Evolutionary conservation across 129 eudicot genomes (phyloP), one percentile per base, ranked within the genome.

Genomic region (Glebionis coronaria): DNA sequence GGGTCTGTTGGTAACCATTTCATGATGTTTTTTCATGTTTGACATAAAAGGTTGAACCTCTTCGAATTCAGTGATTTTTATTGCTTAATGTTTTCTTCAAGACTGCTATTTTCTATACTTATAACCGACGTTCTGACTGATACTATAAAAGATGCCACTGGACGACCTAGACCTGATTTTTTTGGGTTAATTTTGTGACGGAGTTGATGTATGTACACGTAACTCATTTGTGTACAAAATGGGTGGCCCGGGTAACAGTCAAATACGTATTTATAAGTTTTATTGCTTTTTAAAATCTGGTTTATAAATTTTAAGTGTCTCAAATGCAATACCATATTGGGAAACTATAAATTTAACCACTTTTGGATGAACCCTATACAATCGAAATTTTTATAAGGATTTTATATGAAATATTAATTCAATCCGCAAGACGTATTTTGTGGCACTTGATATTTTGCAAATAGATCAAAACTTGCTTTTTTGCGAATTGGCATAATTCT

Each of bases 141-240:
- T 79, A 76, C 94, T 9, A 81, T 90, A 60, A 90, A 90, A 72
- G 85, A 90, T 73, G 97, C 86, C 47, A 85, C 84, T 63, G 97
- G 97, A 54, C 83, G 97, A 50, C 97, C 97, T 64, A 74, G 97
- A 25, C 97, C 97, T 29, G 82, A 90, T 74, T 90, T 90, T 90
- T 90, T 66, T 90, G 95, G 95, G 95, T 44, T 90, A 95, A 68
- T 90, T 90, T 70, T 95, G 95, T 51, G 95, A 90, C 51, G 97
- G 97, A 20, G 4, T 59, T 31, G 90, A 76, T 31, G 95, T 87
- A 87, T 52, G 82, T 42, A n/a, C 50, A 6, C 42, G 10, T 47
- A 40, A 53, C 51, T 27, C 10, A 13, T 5, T 28, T 11, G 21
- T 59, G 31, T 21, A 13, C 9, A 27, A 59, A 59, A 1, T 23